Evolutionary conservation across 2,329 filamentous ascomycete species (phyloP).

Genomic region (Fusarium subglutinans): DNA sequence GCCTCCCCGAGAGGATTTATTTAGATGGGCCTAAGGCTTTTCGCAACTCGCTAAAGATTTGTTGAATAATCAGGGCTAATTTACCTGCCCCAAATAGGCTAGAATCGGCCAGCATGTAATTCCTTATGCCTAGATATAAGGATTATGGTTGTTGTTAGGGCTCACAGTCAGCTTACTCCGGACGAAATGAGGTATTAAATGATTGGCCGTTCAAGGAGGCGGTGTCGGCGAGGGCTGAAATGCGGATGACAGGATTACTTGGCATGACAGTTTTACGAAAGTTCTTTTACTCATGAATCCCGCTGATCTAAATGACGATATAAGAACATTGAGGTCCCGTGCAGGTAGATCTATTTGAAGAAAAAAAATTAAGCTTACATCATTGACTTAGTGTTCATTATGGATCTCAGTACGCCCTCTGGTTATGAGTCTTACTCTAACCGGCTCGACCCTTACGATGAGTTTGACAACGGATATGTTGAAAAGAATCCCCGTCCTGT

Average conservation of each 20-base stretch:
- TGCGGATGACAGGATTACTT: not conserved
- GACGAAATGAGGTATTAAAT: not conserved
- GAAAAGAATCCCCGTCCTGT: not conserved
- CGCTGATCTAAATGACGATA: not conserved
- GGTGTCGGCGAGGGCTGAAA: not conserved
- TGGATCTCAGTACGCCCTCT: slow-evolving; percentile 5
- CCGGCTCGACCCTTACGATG: slow-evolving; percentile 12
- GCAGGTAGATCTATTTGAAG: not conserved
- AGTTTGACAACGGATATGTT: not conserved
- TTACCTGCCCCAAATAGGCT: not conserved
- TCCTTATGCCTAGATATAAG: not conserved
- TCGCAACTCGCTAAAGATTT: not conserved
- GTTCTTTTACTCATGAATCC: not conserved
- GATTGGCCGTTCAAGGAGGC: not conserved
- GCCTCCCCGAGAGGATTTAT: not conserved
- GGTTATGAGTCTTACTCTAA: slow-evolving; percentile 14
- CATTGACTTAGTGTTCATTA: not conserved
- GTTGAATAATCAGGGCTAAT: not conserved
- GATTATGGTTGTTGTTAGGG: not conserved
- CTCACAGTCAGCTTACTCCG: not conserved
- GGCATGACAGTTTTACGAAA: not conserved
- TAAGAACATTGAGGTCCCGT: not conserved
- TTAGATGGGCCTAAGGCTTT: not conserved
- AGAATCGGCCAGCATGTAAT: not conserved
- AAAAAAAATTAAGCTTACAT: not conserved